These are phyloP conservation scores for Penicillium sclerotigenum DNA, from an alignment of 2,329 filamentous ascomycete species.

Conservation along the genomic window DNA sequence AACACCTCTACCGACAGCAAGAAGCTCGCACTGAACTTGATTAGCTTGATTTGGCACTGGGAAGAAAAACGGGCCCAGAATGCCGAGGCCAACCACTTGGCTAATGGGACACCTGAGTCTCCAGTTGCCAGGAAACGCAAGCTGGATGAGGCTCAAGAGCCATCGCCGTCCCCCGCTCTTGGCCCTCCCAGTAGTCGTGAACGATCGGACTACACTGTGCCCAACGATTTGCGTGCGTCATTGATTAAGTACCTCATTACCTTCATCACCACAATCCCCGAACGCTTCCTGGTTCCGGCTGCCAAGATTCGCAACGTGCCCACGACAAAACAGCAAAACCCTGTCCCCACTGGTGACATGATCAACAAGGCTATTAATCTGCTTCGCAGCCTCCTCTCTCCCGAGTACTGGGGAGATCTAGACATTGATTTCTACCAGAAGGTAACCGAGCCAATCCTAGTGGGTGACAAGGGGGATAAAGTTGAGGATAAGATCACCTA, in stretches of 20 bases:
- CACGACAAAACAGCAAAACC: constrained; percentile 48
- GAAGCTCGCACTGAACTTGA: constrained; percentile 84
- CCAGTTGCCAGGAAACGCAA: constrained; percentile 73
- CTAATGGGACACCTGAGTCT: constrained; percentile 58
- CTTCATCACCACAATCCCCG: constrained; percentile 86
- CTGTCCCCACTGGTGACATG: constrained; percentile 66
- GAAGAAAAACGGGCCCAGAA: constrained; percentile 77
- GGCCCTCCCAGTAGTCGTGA: constrained; percentile 46
- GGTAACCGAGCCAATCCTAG: constrained; percentile 79
- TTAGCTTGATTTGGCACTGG: constrained; percentile 89
- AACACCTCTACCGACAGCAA: constrained; percentile 88
- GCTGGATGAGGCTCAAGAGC: constrained; percentile 60
- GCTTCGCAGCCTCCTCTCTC: constrained; percentile 78
- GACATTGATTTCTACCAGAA: constrained; percentile 90
- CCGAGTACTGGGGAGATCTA: constrained; percentile 85
- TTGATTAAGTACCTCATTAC: constrained; percentile 94
- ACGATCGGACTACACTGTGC: constrained; percentile 65
- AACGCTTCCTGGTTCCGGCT: constrained; percentile 75
- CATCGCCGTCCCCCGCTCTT: constrained; percentile 51
- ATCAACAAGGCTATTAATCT: constrained; percentile 80
- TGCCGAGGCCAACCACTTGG: constrained; percentile 36
- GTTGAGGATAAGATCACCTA: constrained; percentile 78
- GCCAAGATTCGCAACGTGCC: constrained; percentile 60
- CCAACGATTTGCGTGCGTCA: constrained; percentile 65
- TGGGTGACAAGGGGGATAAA: constrained; percentile 78